Evolutionary conservation across 2,329 filamentous ascomycete genomes (phyloP), one percentile per base, ranked within the genome.

Genomic region (Fusarium sp.): DNA sequence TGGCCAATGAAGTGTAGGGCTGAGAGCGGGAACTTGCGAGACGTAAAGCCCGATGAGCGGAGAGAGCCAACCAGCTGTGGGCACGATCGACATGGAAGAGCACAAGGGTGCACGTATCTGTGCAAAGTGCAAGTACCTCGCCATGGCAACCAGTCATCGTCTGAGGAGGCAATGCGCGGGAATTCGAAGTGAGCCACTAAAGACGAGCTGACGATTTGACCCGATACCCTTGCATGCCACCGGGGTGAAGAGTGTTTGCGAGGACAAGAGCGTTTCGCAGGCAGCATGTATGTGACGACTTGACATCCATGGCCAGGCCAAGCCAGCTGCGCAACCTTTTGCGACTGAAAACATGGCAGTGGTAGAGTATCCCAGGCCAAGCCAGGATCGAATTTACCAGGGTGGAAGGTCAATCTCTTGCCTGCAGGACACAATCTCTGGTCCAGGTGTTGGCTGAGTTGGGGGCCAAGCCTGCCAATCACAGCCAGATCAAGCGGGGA

Each of bases 381-480:
- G 36, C 51, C 65, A 62, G 44, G 65, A 59, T 68, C 68, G 44
- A 51, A 42, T 20, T 65, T 65, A 55, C 51, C 60, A 64, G 65
- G 62, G 69, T 62, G 24, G 68, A 64, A 67, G 66, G 44, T 42
- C 65, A 74, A 72, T 73, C 66, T 67, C 69, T 69, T 62, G 53
- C 60, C 66, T 63, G 67, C 72, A 66, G 66, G 46, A 67, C 63
- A 63, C 68, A 75, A 76, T 77, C 66, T 77, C 66, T 74, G 60
- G 66, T 63, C 60, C 56, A 62, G 58, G 62, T 36, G 70, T 57
- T 71, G 69, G 71, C 61, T 20, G 59, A 67, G 69, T 67, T 69
- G 76, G 75, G 67, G 67, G 70, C 76, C 69, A 67, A 65, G 49
- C 53, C 61, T 67, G 44, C 76, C 76, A 78, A 77, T 78, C 76